phyloP scores from a whole-genome alignment of 495 filamentous ascomycete species.

The Rhypophila decipiens region DNA sequence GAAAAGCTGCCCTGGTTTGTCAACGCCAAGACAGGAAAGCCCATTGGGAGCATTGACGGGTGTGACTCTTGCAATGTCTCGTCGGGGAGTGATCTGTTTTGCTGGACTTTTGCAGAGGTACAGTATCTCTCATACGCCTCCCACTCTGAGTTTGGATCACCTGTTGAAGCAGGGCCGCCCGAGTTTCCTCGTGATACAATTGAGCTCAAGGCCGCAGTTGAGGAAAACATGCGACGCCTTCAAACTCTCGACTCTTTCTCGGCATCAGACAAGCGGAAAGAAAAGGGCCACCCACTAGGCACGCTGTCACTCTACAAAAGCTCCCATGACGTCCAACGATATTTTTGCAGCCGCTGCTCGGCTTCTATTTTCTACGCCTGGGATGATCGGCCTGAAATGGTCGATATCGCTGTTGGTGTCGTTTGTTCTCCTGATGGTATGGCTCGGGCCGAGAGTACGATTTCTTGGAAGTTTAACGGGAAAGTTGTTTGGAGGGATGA shows the following conservation, averaged over 20 bases:
- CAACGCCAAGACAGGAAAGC: constrained; percentile 33
- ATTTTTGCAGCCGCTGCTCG: constrained; percentile 49
- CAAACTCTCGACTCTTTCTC: no score
- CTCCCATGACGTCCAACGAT: constrained; percentile 38
- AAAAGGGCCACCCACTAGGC: constrained; percentile 31
- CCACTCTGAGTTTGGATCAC: no score
- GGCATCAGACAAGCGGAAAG: no score
- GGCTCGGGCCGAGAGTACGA: constrained; percentile 39
- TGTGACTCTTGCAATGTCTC: constrained; percentile 48
- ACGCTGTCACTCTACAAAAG: constrained; percentile 41
- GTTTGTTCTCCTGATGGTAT: constrained; percentile 41
- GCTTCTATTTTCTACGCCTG: constrained; percentile 44
- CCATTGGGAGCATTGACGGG: constrained; percentile 34
- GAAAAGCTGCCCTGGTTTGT: constrained; percentile 33
- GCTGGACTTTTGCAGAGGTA: constrained; percentile 35
- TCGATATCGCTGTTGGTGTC: constrained; percentile 47
- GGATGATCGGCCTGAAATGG: constrained; percentile 34
- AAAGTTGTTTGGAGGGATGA: constrained; percentile 12
- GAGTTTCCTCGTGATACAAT: constrained; percentile 13
- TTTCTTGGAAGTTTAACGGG: constrained; percentile 20
- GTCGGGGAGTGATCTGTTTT: constrained; percentile 37
- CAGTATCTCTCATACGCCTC: constrained; percentile 17
- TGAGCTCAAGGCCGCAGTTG: constrained; percentile 17
- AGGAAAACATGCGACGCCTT: no score
- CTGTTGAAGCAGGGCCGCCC: neutral